phyloP scores from a whole-genome alignment of 2,329 filamentous ascomycete species.

The Exophiala bonariae region DNA sequence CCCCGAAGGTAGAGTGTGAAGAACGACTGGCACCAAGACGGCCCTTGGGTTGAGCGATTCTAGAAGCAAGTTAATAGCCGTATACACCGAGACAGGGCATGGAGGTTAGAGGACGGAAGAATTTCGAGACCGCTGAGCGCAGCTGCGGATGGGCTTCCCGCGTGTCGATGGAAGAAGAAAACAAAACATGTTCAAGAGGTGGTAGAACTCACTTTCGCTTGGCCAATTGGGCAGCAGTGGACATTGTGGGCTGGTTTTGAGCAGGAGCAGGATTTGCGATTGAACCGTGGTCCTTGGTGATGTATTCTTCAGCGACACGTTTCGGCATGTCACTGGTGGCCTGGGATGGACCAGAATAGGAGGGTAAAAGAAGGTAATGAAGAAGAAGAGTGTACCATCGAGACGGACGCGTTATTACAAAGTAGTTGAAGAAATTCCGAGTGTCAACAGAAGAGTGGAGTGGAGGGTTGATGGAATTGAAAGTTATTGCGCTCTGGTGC shows the following conservation, averaged over 20 bases:
- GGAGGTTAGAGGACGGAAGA: background rate
- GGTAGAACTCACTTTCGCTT: conserved; percentile 52
- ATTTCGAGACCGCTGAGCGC: too few relatives aligned
- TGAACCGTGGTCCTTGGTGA: conserved; percentile 28
- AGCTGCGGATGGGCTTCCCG: too few relatives aligned
- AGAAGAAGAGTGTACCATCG: conserved; percentile 16
- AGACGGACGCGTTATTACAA: conserved; percentile 15
- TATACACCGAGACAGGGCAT: background rate
- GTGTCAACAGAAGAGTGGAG: too few relatives aligned
- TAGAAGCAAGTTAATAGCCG: conserved; percentile 11
- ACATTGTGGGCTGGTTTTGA: conserved; percentile 47
- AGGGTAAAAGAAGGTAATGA: conserved; percentile 30
- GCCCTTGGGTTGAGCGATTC: conserved; percentile 22
- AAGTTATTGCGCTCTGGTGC: too few relatives aligned
- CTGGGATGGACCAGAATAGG: conserved; percentile 9
- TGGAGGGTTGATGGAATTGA: too few relatives aligned
- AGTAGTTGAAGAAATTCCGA: too few relatives aligned
- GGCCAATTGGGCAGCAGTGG: conserved; percentile 56
- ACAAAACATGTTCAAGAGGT: background rate
- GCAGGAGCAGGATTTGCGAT: conserved; percentile 11
- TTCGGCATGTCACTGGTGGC: conserved; percentile 26
- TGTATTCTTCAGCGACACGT: conserved; percentile 23
- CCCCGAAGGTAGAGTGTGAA: conserved; percentile 13
- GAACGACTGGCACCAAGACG: conserved; percentile 16
- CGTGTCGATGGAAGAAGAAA: conserved; percentile 3